Percentiles rank a stretch among this genome's conserved stretches.
Conservation (phyloP, 257 asterid genomes). For the Solanum microdontum region DNA sequence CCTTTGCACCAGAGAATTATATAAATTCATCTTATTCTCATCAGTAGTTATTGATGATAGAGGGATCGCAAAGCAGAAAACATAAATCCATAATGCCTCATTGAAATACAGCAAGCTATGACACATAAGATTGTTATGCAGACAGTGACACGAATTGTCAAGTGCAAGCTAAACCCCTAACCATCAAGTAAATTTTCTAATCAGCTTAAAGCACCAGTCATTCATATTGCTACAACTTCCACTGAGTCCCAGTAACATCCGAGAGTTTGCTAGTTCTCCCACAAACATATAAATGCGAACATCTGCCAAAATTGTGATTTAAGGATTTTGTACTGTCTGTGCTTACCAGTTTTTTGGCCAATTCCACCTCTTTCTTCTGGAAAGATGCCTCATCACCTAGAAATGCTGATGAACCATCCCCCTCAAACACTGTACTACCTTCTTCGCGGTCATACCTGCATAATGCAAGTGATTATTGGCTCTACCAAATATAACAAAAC, state of each 20-base stretch:
- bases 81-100: neutral
- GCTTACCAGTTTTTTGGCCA: slow-evolving; percentile 78
- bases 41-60: neutral
- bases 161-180: neutral
- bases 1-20: neutral
- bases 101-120: neutral
- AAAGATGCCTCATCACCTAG: slow-evolving; percentile 92
- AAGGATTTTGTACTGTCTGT: neutral
- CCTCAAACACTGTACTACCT: slow-evolving; percentile 61
- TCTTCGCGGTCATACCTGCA: slow-evolving; percentile 93
- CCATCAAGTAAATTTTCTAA: neutral
- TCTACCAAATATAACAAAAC: slow-evolving; percentile 1
- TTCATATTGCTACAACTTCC: neutral
- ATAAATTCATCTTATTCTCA: neutral
- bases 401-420: slow-evolving; percentile 55
- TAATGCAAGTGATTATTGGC: neutral
- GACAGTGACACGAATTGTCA: neutral
- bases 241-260: neutral
- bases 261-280: neutral
- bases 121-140: neutral
- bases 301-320: neutral
- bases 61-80: neutral
- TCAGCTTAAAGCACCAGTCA: neutral
- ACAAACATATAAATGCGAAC: neutral
- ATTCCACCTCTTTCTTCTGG: slow-evolving; percentile 82